Percentiles rank a stretch among this genome's conserved stretches.
phyloP scores from a whole-genome alignment of 2,329 filamentous ascomycete genomes.

The Kalmusia sp. region DNA sequence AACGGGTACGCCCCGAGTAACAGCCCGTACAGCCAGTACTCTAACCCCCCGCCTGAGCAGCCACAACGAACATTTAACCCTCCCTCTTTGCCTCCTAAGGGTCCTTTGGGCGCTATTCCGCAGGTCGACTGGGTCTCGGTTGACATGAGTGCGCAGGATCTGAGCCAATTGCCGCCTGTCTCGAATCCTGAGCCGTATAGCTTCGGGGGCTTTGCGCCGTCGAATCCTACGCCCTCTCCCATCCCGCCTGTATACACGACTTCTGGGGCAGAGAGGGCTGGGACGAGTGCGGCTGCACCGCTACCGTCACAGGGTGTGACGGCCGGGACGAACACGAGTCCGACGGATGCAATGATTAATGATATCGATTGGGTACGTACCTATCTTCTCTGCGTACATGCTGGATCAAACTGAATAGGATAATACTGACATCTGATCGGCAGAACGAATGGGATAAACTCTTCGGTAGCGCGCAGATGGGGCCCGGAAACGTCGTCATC shows the following conservation, averaged over 20 bases:
- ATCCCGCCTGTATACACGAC: background rate
- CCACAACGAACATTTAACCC: slow-evolving; percentile 11
- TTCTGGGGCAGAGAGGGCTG: background rate
- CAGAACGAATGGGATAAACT: slow-evolving; percentile 57
- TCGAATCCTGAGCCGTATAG: slow-evolving; percentile 8
- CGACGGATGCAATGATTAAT: slow-evolving; percentile 39
- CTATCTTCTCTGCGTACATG: background rate
- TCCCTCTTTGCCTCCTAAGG: slow-evolving; percentile 8
- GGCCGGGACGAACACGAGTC: slow-evolving; percentile 20
- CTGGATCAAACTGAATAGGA: background rate
- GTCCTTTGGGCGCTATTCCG: slow-evolving; percentile 32
- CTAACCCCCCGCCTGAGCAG: slow-evolving; percentile 12
- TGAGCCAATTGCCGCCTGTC: slow-evolving; percentile 10
- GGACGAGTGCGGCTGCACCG: slow-evolving; percentile 5
- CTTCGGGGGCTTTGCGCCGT: slow-evolving; percentile 7
- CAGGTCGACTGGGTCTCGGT: slow-evolving; percentile 34
- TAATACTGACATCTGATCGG: background rate
- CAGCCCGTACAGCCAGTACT: slow-evolving; percentile 7
- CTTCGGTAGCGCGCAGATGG: slow-evolving; percentile 46
- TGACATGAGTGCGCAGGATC: slow-evolving; percentile 15
- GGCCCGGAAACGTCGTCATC: slow-evolving; percentile 37
- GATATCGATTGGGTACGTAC: slow-evolving; percentile 72
- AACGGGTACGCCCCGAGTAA: slow-evolving; percentile 2
- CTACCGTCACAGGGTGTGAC: slow-evolving; percentile 4
- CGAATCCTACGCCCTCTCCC: background rate